Evolutionary conservation across 2,329 filamentous ascomycete genomes (phyloP), one percentile per base, ranked within the genome.

Genomic region (Escovopsis sp.): DNA sequence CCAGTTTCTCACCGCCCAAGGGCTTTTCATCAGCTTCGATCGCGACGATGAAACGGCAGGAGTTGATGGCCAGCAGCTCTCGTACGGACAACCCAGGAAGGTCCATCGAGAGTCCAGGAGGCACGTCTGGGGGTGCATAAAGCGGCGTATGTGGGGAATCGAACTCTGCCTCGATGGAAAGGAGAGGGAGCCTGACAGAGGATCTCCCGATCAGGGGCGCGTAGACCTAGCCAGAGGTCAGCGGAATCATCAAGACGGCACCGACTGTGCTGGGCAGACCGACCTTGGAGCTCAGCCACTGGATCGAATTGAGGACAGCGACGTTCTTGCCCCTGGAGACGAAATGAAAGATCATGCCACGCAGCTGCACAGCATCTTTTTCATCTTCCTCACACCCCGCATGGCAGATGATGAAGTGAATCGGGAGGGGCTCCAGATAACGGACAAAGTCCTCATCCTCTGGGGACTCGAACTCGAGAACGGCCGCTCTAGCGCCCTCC

Each of bases 361-460:
- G 27, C n/a, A 45, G 31, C 10, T 20, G 25, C 11, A 25, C 32
- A 10, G 41, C 34, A 15, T 45, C 43, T 2, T 35, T 43, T 34
- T 39, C 39, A n/a, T 45, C 29, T 46, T 37, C 58, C 51, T 14
- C 44, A n/a, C 46, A 43, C 6, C 78, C 80, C 53, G 84, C 77
- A 48, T 83, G 78, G 40, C 72, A 74, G 63, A 87, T 71, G 40
- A 85, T 59, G 49, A 86, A 84, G 52, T 82, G 78, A 4, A 77
- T 62, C 0, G 74, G 69, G 20, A 69, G 66, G 1, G 55, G 52
- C 2, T 61, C 48, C 2, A 83, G 59, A 50, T 84, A 82, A 1
- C 65, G 50, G 5, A 56, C 45, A 49, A 84, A 86, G 0, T 60
- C 61, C 0, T 55, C 39, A 34, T 69, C 68, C 11, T 64, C 55